Conservation (phyloP, 257 asterid species). For the Paulownia fortunei region DNA sequence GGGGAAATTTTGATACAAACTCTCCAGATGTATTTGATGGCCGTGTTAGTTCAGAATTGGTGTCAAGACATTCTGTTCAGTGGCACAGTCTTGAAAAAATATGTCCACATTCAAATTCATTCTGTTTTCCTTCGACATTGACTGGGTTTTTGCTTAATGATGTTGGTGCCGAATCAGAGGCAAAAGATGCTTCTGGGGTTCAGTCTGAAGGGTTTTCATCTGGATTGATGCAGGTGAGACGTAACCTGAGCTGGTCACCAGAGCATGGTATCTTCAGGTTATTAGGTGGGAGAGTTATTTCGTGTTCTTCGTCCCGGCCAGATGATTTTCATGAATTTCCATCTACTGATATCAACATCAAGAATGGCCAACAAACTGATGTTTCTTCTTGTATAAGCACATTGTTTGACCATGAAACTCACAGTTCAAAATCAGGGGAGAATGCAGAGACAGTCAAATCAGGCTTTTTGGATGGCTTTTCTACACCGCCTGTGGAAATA, state of each 20-base stretch:
- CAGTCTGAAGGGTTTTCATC: slow-evolving; percentile 39
- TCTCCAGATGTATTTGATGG: slow-evolving; percentile 38
- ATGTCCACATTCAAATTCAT: slow-evolving; percentile 56
- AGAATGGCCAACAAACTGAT: slow-evolving; percentile 30
- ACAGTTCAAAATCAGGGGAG: slow-evolving; percentile 34
- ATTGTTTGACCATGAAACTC: slow-evolving; percentile 34
- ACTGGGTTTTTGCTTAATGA: slow-evolving; percentile 40
- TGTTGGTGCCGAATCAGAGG: slow-evolving; percentile 30
- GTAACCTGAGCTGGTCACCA: slow-evolving; percentile 50
- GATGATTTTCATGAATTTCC: slow-evolving; percentile 43
- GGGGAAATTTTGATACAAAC: slow-evolving; percentile 26
- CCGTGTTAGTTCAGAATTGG: slow-evolving; percentile 38
- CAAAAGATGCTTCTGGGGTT: slow-evolving; percentile 37
- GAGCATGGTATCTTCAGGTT: slow-evolving; percentile 50
- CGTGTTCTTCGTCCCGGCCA: slow-evolving; percentile 48
- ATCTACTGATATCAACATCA: slow-evolving; percentile 26
- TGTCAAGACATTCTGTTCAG: slow-evolving; percentile 34
- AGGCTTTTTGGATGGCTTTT: slow-evolving; percentile 37
- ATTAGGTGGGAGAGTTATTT: slow-evolving; percentile 55
- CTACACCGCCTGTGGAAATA: slow-evolving; percentile 62
- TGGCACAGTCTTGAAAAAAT: slow-evolving; percentile 32
- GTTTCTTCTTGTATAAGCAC: slow-evolving; percentile 47
- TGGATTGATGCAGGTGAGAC: slow-evolving; percentile 34
- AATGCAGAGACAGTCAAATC: slow-evolving; percentile 36
- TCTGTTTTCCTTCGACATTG: slow-evolving; percentile 79